A percentile compares a stretch with the other conserved stretches of the same genome.
These are phyloP conservation scores for Ilex paraguariensis DNA, from an alignment of 305 asterid genomes.

Conservation along the genomic window DNA sequence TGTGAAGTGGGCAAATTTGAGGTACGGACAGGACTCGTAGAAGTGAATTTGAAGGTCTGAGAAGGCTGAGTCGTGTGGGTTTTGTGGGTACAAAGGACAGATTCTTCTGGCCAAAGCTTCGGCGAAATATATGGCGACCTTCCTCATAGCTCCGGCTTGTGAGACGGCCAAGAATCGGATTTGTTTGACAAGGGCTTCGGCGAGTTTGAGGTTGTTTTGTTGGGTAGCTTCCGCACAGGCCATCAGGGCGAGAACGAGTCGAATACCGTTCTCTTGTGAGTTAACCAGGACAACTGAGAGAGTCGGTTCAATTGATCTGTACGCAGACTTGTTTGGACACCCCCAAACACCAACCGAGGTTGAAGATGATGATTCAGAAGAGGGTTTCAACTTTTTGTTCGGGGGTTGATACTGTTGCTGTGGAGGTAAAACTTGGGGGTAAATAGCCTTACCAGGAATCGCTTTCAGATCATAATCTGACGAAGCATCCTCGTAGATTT, in stretches of 20 bases:
- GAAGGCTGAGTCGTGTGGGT: constrained; percentile 54
- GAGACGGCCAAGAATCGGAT: constrained; percentile 70
- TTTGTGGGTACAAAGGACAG: constrained; percentile 42
- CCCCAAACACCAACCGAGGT: constrained; percentile 10
- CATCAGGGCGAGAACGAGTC: constrained; percentile 75
- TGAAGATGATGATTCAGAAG: constrained; percentile 11
- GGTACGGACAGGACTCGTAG: constrained; percentile 81
- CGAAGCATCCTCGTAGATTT: constrained; percentile 29
- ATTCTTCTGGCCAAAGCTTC: constrained; percentile 74
- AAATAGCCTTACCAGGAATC: constrained; percentile 72
- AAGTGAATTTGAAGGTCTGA: constrained; percentile 78
- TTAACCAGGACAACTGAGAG: constrained; percentile 57
- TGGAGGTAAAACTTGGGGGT: constrained; percentile 7
- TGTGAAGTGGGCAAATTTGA: constrained; percentile 88
- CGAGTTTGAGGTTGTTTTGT: constrained; percentile 52
- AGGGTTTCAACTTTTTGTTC: constrained; percentile 35
- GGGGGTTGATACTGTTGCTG: constrained; percentile 16
- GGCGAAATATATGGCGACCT: constrained; percentile 80
- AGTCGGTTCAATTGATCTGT: constrained; percentile 22
- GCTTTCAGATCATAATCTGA: constrained; percentile 79
- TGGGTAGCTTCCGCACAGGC: constrained; percentile 89
- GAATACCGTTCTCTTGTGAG: constrained; percentile 76
- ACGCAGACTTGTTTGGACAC: constrained; percentile 18
- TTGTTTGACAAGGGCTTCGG: constrained; percentile 62
- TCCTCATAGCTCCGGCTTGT: constrained; percentile 80